Evolutionary conservation across 225 moss, liverwort and hornwort genomes (phyloP).

Genomic region (Neckera pumila): DNA sequence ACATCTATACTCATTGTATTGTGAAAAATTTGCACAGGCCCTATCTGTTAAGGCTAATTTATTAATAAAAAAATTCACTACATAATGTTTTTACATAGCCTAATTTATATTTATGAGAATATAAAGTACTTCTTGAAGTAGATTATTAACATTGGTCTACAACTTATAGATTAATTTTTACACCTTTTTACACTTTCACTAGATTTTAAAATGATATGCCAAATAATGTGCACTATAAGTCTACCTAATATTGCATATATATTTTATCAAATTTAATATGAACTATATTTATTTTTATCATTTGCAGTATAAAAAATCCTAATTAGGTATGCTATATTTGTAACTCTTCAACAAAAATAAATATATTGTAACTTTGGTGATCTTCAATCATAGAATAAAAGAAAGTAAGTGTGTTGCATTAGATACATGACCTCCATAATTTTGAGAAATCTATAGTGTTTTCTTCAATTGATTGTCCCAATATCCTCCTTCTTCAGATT

Average conservation of each 20-base stretch:
- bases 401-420: not conserved
- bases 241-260: no score
- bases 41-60: no score
- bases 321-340: not conserved
- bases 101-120: no score
- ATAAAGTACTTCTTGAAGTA: not conserved
- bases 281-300: not conserved
- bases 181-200: not conserved
- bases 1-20: no score
- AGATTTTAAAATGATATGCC: not conserved
- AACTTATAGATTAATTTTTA: not conserved
- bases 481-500: not conserved
- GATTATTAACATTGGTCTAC: not conserved
- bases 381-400: not conserved
- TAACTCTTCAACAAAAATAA: not conserved
- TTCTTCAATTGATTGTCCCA: not conserved
- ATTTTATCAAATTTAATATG: not conserved
- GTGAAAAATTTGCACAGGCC: no score
- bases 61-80: no score
- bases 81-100: no score
- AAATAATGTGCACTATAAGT: not conserved
- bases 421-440: not conserved
- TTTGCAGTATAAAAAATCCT: no score
- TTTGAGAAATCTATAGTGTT: not conserved
- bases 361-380: no score